Evolutionary conservation across 2,329 filamentous ascomycete species (phyloP).

Genomic region (Alternaria triticimaculans): DNA sequence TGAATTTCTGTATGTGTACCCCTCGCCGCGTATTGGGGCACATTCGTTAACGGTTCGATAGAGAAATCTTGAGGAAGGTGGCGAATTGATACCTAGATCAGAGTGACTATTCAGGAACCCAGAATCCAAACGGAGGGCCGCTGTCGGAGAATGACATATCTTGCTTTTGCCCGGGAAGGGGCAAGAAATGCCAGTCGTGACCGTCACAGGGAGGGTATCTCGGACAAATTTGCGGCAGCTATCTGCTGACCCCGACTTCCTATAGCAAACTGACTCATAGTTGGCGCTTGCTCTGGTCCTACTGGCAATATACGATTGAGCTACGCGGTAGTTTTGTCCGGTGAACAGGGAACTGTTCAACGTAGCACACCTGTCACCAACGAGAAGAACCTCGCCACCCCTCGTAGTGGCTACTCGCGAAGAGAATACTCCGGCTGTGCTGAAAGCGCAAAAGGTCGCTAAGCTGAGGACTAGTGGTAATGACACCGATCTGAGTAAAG

Average conservation of each 20-base stretch:
- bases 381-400: slow-evolving; percentile 44
- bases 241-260: not conserved
- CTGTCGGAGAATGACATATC: not conserved
- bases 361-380: slow-evolving; percentile 18
- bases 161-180: not conserved
- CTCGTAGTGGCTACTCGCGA: slow-evolving; percentile 44
- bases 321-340: not conserved
- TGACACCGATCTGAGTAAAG: slow-evolving; percentile 13
- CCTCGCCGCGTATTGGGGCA: slow-evolving; percentile 26
- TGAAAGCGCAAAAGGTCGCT: slow-evolving; percentile 21
- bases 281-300: slow-evolving; percentile 19
- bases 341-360: not conserved
- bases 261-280: slow-evolving; percentile 31
- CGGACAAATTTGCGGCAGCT: not conserved
- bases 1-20: slow-evolving; percentile 5
- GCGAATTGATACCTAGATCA: slow-evolving; percentile 33
- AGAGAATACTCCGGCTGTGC: slow-evolving; percentile 42
- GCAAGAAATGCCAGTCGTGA: not conserved
- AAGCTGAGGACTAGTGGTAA: slow-evolving; percentile 9
- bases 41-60: slow-evolving; percentile 27
- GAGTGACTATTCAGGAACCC: slow-evolving; percentile 29
- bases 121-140: slow-evolving; percentile 29
- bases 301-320: slow-evolving; percentile 4
- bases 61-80: slow-evolving; percentile 25
- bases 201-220: not conserved